Evolutionary conservation across 768 basidiomycete genomes (phyloP).

Genomic region (Cystobasidium onofrii): DNA sequence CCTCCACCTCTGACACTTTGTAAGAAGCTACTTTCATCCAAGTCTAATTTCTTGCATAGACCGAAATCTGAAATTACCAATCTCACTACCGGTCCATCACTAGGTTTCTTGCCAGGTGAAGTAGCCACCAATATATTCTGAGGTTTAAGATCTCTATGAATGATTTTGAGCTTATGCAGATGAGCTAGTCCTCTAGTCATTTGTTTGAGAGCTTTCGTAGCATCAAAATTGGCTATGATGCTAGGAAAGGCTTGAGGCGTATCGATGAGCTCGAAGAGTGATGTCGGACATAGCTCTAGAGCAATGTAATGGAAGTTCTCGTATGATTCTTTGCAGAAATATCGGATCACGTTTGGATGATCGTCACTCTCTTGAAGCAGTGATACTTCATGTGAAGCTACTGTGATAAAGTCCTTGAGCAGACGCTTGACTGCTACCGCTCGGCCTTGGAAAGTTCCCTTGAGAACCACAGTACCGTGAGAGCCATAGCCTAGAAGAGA

Average conservation of each 20-base stretch:
- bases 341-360: constrained; percentile 95
- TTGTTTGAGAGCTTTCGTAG: constrained; percentile 77
- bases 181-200: constrained; percentile 80
- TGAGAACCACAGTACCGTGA: constrained; percentile 90
- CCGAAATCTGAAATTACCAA: constrained; percentile 95
- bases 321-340: constrained; percentile 85
- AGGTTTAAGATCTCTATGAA: constrained; percentile 98
- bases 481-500: constrained; percentile 53
- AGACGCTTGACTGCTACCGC: constrained; percentile 98
- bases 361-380: constrained; percentile 94
- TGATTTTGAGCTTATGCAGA: constrained; percentile 83
- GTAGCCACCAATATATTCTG: constrained; percentile 88
- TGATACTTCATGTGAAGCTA: constrained; percentile 85
- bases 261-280: constrained; percentile 78
- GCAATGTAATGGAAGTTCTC: constrained; percentile 95
- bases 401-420: constrained; percentile 86
- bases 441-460: constrained; percentile 90
- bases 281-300: constrained; percentile 84
- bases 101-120: constrained; percentile 52
- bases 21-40: constrained; percentile 91
- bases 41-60: constrained; percentile 84
- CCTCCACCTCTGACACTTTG: constrained; percentile 57
- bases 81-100: constrained; percentile 44
- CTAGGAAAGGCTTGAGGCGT: constrained; percentile 64
- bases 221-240: constrained; percentile 67